Conservation (phyloP, 1,284 basidiomycete species). For the Hymenochaete sp. region DNA sequence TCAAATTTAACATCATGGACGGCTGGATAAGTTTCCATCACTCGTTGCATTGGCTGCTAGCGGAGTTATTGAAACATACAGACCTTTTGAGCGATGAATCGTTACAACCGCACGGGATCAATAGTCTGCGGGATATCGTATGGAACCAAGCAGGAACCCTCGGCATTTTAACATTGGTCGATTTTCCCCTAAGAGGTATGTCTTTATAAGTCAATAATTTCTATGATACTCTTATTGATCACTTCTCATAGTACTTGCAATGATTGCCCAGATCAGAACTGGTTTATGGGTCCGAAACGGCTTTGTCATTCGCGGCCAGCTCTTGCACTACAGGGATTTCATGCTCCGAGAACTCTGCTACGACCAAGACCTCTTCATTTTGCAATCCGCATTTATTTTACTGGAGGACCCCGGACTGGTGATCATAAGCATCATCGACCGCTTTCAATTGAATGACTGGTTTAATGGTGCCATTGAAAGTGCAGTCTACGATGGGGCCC, state of each 20-base stretch:
- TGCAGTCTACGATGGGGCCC: slow-evolving; percentile 58
- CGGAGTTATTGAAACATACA: slow-evolving; percentile 83
- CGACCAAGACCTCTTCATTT: slow-evolving; percentile 91
- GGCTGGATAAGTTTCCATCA: slow-evolving; percentile 92
- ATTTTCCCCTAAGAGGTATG: slow-evolving; percentile 81
- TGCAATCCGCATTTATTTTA: slow-evolving; percentile 78
- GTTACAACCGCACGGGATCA: slow-evolving; percentile 43
- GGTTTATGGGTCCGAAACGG: slow-evolving; percentile 98
- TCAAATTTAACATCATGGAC: slow-evolving; percentile 74
- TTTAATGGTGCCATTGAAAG: slow-evolving; percentile 61
- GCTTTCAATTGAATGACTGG: slow-evolving; percentile 77
- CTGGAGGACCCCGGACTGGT: slow-evolving; percentile 70
- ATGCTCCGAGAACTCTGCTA: slow-evolving; percentile 93
- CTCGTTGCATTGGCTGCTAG: slow-evolving; percentile 86
- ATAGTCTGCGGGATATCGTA: slow-evolving; percentile 53
- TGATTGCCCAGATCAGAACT: slow-evolving; percentile 91
- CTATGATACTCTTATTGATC: slow-evolving; percentile 9
- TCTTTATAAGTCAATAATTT: slow-evolving; percentile 11
- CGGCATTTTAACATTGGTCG: slow-evolving; percentile 59
- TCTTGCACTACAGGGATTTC: slow-evolving; percentile 96
- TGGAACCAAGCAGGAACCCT: slow-evolving; percentile 51
- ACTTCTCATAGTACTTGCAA: slow-evolving; percentile 58
- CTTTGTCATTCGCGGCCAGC: slow-evolving; percentile 88
- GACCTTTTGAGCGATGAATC: slow-evolving; percentile 50
- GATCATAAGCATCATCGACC: slow-evolving; percentile 81